A percentile compares a stretch with the other conserved stretches of the same genome.
phyloP scores from a whole-genome alignment of 1,284 basidiomycete genomes.

The Trichosporon sp. region DNA sequence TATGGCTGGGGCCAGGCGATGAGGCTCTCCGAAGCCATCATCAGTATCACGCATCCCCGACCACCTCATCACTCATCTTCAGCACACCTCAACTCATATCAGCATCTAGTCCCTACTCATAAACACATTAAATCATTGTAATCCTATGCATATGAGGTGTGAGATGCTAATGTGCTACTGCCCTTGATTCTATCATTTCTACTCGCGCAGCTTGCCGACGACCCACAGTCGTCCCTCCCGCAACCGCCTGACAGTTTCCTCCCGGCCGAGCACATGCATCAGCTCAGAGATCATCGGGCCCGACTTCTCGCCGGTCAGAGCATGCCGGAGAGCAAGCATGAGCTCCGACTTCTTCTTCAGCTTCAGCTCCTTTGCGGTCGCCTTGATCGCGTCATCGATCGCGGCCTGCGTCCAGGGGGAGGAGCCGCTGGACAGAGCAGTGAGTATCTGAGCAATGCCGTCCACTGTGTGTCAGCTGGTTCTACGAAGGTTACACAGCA shows the following conservation, averaged over 20 bases:
- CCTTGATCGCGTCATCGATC: conserved; percentile 52
- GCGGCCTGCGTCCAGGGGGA: conserved; percentile 26
- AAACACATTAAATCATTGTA: background rate
- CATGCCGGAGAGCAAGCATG: conserved; percentile 67
- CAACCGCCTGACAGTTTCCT: conserved; percentile 21
- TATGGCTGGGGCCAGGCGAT: background rate
- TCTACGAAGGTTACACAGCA: no score
- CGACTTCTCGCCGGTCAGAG: conserved; percentile 63
- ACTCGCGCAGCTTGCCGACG: background rate
- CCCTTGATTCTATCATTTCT: no score
- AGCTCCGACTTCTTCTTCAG: conserved; percentile 55
- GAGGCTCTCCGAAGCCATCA: no score
- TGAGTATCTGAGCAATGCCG: conserved; percentile 16
- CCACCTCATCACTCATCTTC: background rate
- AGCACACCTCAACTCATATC: background rate
- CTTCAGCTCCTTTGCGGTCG: conserved; percentile 48
- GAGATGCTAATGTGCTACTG: background rate
- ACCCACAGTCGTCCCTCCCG: conserved; percentile 19
- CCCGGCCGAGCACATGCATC: conserved; percentile 29
- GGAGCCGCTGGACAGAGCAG: conserved; percentile 18
- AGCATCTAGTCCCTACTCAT: background rate
- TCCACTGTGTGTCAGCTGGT: conserved; percentile 18
- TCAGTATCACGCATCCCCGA: no score
- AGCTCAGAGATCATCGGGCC: conserved; percentile 34
- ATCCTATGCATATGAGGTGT: conserved; percentile 4